phyloP scores from a whole-genome alignment of 176 grass and related monocot species.

The Tillandsia fasciculata region DNA sequence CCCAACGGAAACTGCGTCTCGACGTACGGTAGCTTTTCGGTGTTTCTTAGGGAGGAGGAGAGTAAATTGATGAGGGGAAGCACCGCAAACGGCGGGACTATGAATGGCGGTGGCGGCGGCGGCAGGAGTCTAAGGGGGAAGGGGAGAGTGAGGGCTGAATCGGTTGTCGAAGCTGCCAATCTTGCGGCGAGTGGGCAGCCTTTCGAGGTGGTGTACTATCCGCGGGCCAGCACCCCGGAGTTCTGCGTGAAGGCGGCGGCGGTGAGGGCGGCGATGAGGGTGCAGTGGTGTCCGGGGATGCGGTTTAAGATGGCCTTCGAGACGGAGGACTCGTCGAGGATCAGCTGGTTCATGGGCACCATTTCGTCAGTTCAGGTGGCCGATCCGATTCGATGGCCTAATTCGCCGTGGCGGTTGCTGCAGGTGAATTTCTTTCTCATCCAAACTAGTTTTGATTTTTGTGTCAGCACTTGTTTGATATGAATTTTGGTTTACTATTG shows the following conservation, averaged over 20 bases:
- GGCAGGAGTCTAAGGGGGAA: conserved; percentile 29
- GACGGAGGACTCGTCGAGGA: conserved; percentile 66
- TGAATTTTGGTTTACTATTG: background rate
- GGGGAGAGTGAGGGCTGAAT: conserved; percentile 34
- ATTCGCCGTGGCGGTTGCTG: conserved; percentile 61
- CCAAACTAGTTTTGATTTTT: background rate
- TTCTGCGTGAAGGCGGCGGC: conserved; percentile 43
- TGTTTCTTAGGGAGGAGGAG: conserved; percentile 51
- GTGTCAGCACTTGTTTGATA: background rate
- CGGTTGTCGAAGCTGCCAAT: conserved; percentile 31
- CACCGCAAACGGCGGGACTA: background rate
- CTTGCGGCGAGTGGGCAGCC: conserved; percentile 34
- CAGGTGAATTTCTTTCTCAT: conserved; percentile 28
- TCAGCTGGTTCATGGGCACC: conserved; percentile 68
- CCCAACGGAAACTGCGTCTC: background rate
- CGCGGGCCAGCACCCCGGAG: conserved; percentile 45
- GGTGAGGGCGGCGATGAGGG: conserved; percentile 41
- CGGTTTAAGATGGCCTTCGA: conserved; percentile 71
- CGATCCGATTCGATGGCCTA: conserved; percentile 43
- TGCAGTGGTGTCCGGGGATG: conserved; percentile 63
- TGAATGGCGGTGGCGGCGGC: conserved; percentile 19
- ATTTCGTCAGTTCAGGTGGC: conserved; percentile 52
- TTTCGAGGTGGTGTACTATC: conserved; percentile 62
- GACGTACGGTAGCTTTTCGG: conserved; percentile 33
- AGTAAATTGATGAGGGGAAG: conserved; percentile 25